phyloP scores from a whole-genome alignment of 495 filamentous ascomycete species.

The Pyronema omphalodes region DNA sequence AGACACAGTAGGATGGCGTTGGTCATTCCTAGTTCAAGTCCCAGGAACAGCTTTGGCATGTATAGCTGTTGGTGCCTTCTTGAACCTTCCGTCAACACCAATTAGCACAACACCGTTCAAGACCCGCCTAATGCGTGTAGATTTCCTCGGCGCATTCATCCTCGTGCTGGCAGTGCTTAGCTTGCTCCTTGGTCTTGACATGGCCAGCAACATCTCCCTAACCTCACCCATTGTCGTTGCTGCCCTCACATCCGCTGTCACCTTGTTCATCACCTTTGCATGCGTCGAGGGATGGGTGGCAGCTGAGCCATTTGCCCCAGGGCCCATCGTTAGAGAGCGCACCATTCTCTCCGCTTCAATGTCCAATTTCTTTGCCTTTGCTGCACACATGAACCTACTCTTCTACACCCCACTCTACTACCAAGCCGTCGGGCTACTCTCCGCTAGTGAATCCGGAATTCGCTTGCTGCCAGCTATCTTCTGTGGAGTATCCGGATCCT shows the following conservation, averaged over 20 bases:
- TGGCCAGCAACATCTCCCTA: slow-evolving; percentile 61
- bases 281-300: slow-evolving; percentile 56
- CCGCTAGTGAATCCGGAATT: slow-evolving; percentile 46
- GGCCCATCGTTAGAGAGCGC: slow-evolving; percentile 57
- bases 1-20: slow-evolving; percentile 67
- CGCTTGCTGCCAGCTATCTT: slow-evolving; percentile 49
- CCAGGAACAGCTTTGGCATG: slow-evolving; percentile 54
- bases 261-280: slow-evolving; percentile 49
- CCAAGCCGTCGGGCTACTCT: slow-evolving; percentile 52
- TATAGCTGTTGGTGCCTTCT: slow-evolving; percentile 38
- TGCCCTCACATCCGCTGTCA: slow-evolving; percentile 37
- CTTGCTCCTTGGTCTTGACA: slow-evolving; percentile 58
- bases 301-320: slow-evolving; percentile 59
- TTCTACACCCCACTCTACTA: slow-evolving; percentile 72
- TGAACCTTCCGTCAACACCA: slow-evolving; percentile 40
- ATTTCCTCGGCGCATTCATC: slow-evolving; percentile 57
- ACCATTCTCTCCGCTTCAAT: slow-evolving; percentile 49
- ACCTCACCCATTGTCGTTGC: slow-evolving; percentile 37
- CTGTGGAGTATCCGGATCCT: slow-evolving; percentile 44
- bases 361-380: slow-evolving; percentile 62
- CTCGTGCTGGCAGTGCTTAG: slow-evolving; percentile 54
- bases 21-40: slow-evolving; percentile 56
- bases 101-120: slow-evolving; percentile 21
- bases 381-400: slow-evolving; percentile 40
- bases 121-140: slow-evolving; percentile 50